Conservation (phyloP, 257 asterid genomes). For the Parsonsia alboflavescens region DNA sequence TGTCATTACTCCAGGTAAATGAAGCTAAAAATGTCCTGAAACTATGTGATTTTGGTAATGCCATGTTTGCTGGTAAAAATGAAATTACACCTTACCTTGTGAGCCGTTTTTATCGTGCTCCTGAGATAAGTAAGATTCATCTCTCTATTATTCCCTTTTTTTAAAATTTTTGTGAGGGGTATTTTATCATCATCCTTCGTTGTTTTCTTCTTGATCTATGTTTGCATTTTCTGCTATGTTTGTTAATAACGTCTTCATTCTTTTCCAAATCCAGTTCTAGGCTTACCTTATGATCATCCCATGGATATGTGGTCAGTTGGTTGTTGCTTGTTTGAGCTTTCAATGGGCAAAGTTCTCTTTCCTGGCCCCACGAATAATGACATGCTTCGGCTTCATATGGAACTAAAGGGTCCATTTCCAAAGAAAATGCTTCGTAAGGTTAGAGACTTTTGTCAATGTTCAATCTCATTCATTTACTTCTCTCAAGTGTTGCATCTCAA, state of each 20-base stretch:
- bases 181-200: not conserved
- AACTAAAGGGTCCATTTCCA: slow-evolving; percentile 86
- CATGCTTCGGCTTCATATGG: slow-evolving; percentile 99
- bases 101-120: slow-evolving; percentile 99
- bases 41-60: slow-evolving; percentile 97
- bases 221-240: not conserved
- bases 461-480: not conserved
- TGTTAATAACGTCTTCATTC: slow-evolving; percentile 15
- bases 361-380: slow-evolving; percentile 92
- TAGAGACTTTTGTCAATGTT: slow-evolving; percentile 11
- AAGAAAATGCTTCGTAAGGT: slow-evolving; percentile 98
- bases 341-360: slow-evolving; percentile 88
- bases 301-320: slow-evolving; percentile 99
- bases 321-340: slow-evolving; percentile 95
- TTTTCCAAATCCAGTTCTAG: slow-evolving; percentile 54
- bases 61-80: slow-evolving; percentile 99
- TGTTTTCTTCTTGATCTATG: not conserved
- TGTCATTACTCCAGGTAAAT: slow-evolving; percentile 52
- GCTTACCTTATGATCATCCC: slow-evolving; percentile 92
- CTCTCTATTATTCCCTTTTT: too few relatives aligned
- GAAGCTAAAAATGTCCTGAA: slow-evolving; percentile 89
- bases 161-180: too few relatives aligned
- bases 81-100: slow-evolving; percentile 97
- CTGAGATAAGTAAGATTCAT: slow-evolving; percentile 81
- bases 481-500: not conserved